phyloP scores from a whole-genome alignment of 208 protist species.

The Trichomonas gallinae region DNA sequence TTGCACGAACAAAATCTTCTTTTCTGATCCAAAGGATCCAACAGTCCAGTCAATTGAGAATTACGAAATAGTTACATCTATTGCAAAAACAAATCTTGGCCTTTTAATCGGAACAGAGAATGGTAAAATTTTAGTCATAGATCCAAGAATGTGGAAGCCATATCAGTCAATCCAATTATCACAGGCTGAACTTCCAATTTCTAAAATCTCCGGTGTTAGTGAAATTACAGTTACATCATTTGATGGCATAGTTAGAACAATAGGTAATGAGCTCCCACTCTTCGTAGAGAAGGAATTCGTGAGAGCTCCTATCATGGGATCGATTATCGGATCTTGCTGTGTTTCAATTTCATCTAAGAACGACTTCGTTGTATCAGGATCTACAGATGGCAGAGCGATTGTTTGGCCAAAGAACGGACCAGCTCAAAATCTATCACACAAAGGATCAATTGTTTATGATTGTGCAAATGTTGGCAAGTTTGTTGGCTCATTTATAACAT shows the following conservation, averaged over 20 bases:
- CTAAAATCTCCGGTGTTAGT: not conserved
- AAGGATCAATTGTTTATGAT: not conserved
- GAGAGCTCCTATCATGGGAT: not conserved
- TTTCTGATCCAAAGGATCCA: not conserved
- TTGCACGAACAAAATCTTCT: not conserved
- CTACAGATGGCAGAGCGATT: not conserved
- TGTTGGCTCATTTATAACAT: conserved; percentile 5
- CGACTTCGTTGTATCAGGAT: not conserved
- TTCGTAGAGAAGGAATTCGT: not conserved
- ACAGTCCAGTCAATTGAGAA: not conserved
- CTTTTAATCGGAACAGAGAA: not conserved
- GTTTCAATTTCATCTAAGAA: not conserved
- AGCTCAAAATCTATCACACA: not conserved
- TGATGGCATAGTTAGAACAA: not conserved
- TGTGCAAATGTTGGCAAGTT: not conserved
- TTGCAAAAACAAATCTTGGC: not conserved
- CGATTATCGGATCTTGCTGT: conserved; percentile 10
- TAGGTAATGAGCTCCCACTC: not conserved
- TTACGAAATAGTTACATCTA: not conserved
- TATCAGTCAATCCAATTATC: not conserved
- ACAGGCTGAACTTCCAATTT: not conserved
- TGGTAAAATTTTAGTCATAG: not conserved
- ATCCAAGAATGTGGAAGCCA: not conserved
- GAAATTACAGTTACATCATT: not conserved
- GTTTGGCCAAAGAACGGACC: not conserved